Evolutionary conservation across 768 basidiomycete species (phyloP), one percentile per base, ranked within the genome.

Genomic region (Multifurca ochricompacta): DNA sequence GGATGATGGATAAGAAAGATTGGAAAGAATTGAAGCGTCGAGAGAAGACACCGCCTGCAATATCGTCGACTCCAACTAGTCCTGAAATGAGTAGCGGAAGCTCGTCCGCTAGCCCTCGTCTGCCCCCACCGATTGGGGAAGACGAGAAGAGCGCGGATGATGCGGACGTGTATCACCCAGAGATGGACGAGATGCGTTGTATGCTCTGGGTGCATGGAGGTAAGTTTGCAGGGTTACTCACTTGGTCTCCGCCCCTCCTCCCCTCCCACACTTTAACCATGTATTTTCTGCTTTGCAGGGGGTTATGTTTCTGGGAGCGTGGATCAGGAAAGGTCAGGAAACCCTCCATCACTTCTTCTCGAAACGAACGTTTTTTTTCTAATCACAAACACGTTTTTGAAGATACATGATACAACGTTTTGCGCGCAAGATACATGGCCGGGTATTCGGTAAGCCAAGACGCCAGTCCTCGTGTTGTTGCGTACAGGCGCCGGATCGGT

Each of bases 351-450:
- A n/a, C n/a, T n/a, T n/a, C n/a, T n/a, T n/a, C n/a, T n/a, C n/a
- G n/a, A n/a, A n/a, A n/a, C n/a, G n/a, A n/a, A n/a, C n/a, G n/a
- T n/a, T n/a, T n/a, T n/a, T n/a, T n/a, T n/a, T n/a, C n/a, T n/a
- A n/a, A n/a, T n/a, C n/a, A n/a, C n/a, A n/a, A n/a, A n/a, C n/a
- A n/a, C n/a, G n/a, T n/a, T n/a, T n/a, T n/a, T 3, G 32, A 49
- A 84, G 83, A 64, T 80, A 86, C 50, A 80, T 80, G 60, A 83
- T 90, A 41, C 86, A 90, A 66, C 78, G 91, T 19, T 81, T 83
- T 62, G 93, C 93, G 5, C 80, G 92, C 35, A 98, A 97, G 70
- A 91, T 91, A 66, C 90, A n/a, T n/a, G n/a, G n/a, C n/a, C n/a
- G n/a, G n/a, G n/a, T n/a, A n/a, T n/a, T n/a, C n/a, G n/a, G n/a